Conservation (phyloP, 1,284 basidiomycete genomes). For the Fomitiporia mediterranea region DNA sequence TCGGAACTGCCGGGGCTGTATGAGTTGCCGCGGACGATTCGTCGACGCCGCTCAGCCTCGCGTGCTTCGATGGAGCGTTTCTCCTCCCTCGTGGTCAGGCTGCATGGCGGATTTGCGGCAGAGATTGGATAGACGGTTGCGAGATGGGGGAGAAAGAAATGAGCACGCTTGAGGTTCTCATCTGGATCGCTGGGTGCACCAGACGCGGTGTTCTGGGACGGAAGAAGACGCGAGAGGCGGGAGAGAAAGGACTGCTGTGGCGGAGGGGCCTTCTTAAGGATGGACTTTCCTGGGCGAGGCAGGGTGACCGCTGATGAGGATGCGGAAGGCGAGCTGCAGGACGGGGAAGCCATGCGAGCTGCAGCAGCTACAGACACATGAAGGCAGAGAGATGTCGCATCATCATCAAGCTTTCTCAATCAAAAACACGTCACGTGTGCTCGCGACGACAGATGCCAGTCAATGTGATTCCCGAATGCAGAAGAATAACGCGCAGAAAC, state of each 20-base stretch:
- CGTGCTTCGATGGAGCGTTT: conserved; percentile 64
- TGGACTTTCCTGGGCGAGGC: conserved; percentile 69
- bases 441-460: neutral
- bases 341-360: conserved; percentile 21
- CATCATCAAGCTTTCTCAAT: neutral
- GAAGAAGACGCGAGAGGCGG: conserved; percentile 62
- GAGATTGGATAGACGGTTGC: conserved; percentile 85
- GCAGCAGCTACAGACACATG: conserved; percentile 1
- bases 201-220: conserved; percentile 37
- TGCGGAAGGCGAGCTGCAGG: conserved; percentile 57
- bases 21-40: conserved; percentile 55
- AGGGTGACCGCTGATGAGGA: conserved; percentile 76
- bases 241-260: conserved; percentile 54
- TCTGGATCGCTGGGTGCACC: conserved; percentile 25
- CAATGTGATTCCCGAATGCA: neutral
- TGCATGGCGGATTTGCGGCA: conserved; percentile 72
- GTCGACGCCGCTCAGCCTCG: conserved; percentile 56
- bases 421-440: neutral
- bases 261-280: conserved; percentile 72
- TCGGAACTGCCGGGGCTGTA: conserved; percentile 31
- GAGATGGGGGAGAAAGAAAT: conserved; percentile 80
- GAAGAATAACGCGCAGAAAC: neutral
- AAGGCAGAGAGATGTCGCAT: neutral
- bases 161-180: conserved; percentile 67
- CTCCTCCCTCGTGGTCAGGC: conserved; percentile 67